These are phyloP conservation scores for Salix dunnii DNA, from an alignment of 345 rosid species.

Conservation along the genomic window DNA sequence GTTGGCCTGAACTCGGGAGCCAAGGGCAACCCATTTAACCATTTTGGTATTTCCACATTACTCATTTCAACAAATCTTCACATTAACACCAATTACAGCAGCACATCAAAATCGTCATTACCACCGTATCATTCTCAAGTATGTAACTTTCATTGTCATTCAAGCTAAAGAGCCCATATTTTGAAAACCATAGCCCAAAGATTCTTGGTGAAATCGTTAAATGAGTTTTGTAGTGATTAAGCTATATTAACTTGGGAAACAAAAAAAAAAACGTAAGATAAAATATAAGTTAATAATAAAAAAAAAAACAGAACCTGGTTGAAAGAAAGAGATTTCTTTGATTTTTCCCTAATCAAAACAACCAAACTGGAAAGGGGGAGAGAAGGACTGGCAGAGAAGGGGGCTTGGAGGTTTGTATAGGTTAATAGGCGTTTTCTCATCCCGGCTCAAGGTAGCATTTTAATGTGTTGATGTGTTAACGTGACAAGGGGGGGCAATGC, in stretches of 20 bases:
- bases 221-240: slow-evolving; percentile 11
- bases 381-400: slow-evolving; percentile 5
- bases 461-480: neutral
- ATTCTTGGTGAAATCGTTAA: neutral
- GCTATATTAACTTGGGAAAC: slow-evolving; percentile 8
- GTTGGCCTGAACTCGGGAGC: slow-evolving; percentile 95
- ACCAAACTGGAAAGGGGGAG: slow-evolving; percentile 20
- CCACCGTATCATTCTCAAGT: slow-evolving; percentile 11
- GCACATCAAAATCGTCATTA: slow-evolving; percentile 4
- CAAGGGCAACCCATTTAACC: slow-evolving; percentile 80
- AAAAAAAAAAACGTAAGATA: slow-evolving; percentile 1
- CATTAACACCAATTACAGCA: slow-evolving; percentile 14
- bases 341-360: slow-evolving; percentile 24
- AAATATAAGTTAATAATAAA: neutral
- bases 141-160: slow-evolving; percentile 1
- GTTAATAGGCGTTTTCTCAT: slow-evolving; percentile 28
- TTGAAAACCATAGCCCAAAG: slow-evolving; percentile 45
- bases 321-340: slow-evolving; percentile 8
- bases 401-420: slow-evolving; percentile 16
- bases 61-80: slow-evolving; percentile 46
- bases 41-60: slow-evolving; percentile 78
- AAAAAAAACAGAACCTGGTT: slow-evolving; percentile 35
- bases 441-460: slow-evolving; percentile 37
- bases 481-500: neutral
- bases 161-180: neutral